A percentile compares a stretch with the other conserved stretches of the same genome.
Conservation (phyloP, 2,329 filamentous ascomycete species). For the Fusarium lateritium region DNA sequence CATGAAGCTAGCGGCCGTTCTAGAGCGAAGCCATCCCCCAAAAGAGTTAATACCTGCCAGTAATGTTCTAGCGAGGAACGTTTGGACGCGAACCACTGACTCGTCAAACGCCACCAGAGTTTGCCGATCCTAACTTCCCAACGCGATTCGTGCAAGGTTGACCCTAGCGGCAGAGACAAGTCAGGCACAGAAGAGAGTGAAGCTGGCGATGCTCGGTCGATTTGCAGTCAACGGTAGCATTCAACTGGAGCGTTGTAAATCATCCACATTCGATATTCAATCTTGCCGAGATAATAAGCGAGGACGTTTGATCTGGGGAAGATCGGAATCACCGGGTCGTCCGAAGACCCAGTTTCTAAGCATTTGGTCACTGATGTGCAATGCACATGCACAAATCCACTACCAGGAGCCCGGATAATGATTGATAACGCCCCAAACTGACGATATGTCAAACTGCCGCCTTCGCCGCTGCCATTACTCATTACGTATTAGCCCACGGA, state of each 20-base stretch:
- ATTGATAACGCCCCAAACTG: background rate
- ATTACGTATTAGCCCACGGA: constrained; percentile 10
- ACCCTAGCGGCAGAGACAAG: background rate
- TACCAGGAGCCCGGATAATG: background rate
- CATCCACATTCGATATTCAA: constrained; percentile 22
- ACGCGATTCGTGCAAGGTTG: background rate
- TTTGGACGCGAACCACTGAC: constrained; percentile 17
- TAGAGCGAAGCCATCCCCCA: background rate
- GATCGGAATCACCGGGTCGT: constrained; percentile 7
- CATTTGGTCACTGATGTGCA: constrained; percentile 9
- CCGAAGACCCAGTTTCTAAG: constrained; percentile 24
- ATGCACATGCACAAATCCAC: background rate
- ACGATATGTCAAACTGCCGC: background rate
- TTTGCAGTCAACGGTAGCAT: background rate
- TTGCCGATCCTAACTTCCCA: constrained; percentile 4
- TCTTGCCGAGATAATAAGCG: constrained; percentile 10
- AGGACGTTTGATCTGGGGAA: background rate
- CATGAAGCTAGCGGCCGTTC: background rate
- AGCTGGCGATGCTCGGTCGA: constrained; percentile 1
- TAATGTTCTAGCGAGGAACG: constrained; percentile 6
- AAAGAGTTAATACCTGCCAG: background rate
- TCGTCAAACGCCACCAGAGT: constrained; percentile 6
- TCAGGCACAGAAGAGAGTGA: constrained; percentile 1
- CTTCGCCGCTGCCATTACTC: constrained; percentile 1
- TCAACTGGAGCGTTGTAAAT: background rate